phyloP scores from a whole-genome alignment of 192 early-diverging fungal species.

The Nowakowskiella sp. region DNA sequence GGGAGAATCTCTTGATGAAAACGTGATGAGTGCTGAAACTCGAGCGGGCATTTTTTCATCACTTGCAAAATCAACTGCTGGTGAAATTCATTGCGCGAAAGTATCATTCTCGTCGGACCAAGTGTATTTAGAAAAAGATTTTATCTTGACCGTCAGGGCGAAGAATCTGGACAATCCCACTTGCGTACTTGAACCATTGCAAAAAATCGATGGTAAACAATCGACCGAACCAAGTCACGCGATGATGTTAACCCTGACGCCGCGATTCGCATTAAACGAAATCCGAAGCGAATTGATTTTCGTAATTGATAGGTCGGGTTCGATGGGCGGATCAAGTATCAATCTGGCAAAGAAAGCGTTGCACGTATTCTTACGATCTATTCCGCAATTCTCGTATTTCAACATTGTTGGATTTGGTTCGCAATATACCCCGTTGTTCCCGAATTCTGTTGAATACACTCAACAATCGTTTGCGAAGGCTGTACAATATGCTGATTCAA shows the following conservation, averaged over 20 bases:
- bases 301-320: slow-evolving; percentile 42
- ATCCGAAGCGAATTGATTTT: slow-evolving; percentile 33
- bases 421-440: slow-evolving; percentile 25
- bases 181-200: slow-evolving; percentile 29
- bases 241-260: slow-evolving; percentile 34
- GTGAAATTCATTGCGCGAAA: slow-evolving; percentile 8
- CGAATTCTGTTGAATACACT: slow-evolving; percentile 23
- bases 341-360: slow-evolving; percentile 27
- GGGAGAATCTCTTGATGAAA: too few relatives aligned
- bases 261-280: slow-evolving; percentile 21
- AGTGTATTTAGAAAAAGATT: slow-evolving; percentile 28
- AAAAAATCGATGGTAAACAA: slow-evolving; percentile 22
- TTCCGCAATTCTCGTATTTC: slow-evolving; percentile 36
- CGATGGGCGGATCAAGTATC: slow-evolving; percentile 37
- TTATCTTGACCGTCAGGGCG: slow-evolving; percentile 26
- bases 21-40: too few relatives aligned
- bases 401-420: slow-evolving; percentile 45
- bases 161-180: slow-evolving; percentile 25
- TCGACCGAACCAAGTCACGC: too few relatives aligned
- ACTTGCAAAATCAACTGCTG: too few relatives aligned
- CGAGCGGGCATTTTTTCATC: too few relatives aligned
- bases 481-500: slow-evolving; percentile 7
- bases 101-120: neutral
- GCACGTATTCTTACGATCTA: slow-evolving; percentile 38
- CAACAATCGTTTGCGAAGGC: slow-evolving; percentile 26